Conservation (phyloP, 2,329 filamentous ascomycete species). For the Botryosphaeria agaves region DNA sequence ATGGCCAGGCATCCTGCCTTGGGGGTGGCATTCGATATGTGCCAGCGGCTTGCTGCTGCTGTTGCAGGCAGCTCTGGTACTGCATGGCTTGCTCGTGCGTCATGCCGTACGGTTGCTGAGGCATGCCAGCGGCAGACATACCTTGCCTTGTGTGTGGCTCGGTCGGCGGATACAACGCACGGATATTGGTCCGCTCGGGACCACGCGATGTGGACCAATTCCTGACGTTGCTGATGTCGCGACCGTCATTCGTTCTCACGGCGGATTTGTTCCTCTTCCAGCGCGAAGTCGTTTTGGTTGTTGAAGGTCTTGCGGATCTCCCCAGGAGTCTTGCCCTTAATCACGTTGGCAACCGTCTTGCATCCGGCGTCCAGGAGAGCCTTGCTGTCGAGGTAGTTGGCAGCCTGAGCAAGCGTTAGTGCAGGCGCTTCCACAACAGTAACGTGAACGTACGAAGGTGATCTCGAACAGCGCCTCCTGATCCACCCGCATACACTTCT, state of each 20-base stretch:
- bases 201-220: too few species aligned
- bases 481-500: constrained; percentile 99
- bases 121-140: constrained; percentile 16
- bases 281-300: constrained; percentile 98
- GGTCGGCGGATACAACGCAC: too few species aligned
- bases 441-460: constrained; percentile 52
- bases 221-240: too few species aligned
- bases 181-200: too few species aligned
- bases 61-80: constrained; percentile 21
- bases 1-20: neutral
- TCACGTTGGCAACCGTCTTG: constrained; percentile 99
- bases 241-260: constrained; percentile 38
- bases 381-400: constrained; percentile 99
- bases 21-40: constrained; percentile 1
- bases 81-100: constrained; percentile 19
- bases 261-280: constrained; percentile 86
- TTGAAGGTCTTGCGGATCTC: constrained; percentile 99
- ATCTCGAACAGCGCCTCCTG: constrained; percentile 99
- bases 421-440: neutral
- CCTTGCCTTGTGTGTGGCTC: too few species aligned
- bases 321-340: constrained; percentile 98
- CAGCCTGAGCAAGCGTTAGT: constrained; percentile 40
- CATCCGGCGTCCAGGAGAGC: constrained; percentile 92
- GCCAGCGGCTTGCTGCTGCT: constrained; percentile 11
- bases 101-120: constrained; percentile 14